Evolutionary conservation across 2,329 filamentous ascomycete genomes (phyloP).

Genomic region (Fusarium nisikadoi): DNA sequence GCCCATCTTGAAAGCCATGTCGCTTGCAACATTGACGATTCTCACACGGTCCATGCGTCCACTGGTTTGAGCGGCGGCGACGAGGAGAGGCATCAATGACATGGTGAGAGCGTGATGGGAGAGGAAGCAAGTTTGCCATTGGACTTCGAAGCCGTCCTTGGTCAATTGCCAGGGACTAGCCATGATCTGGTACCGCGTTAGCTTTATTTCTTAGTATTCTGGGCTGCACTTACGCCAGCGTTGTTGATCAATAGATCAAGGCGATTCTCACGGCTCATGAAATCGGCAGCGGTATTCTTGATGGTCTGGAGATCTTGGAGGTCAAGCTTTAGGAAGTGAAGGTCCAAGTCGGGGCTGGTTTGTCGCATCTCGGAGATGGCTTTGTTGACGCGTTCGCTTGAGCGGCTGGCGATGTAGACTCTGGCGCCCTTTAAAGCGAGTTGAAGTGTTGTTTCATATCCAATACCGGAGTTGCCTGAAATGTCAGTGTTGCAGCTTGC

Average conservation of each 20-base stretch:
- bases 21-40: conserved; percentile 42
- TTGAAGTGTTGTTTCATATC: conserved; percentile 37
- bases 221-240: conserved; percentile 42
- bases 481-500: fast-evolving
- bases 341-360: conserved; percentile 16
- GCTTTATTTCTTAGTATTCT: fast-evolving
- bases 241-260: conserved; percentile 41
- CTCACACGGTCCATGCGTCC: conserved; percentile 30
- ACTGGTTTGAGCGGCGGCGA: conserved; percentile 19
- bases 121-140: conserved; percentile 40
- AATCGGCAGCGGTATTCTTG: conserved; percentile 25
- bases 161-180: conserved; percentile 34
- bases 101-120: conserved; percentile 36
- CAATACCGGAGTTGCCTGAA: conserved; percentile 36
- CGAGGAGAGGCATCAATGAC: conserved; percentile 27
- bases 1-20: conserved; percentile 27
- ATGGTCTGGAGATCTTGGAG: conserved; percentile 36
- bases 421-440: conserved; percentile 33
- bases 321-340: conserved; percentile 40
- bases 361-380: conserved; percentile 36
- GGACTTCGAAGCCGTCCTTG: conserved; percentile 34
- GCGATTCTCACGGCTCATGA: conserved; percentile 25
- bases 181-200: conserved; percentile 41
- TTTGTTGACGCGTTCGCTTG: conserved; percentile 30
- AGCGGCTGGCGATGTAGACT: conserved; percentile 40